Evolutionary conservation across 2,329 filamentous ascomycete species (phyloP).

Genomic region (Graphilbum ipis-grandicollis): DNA sequence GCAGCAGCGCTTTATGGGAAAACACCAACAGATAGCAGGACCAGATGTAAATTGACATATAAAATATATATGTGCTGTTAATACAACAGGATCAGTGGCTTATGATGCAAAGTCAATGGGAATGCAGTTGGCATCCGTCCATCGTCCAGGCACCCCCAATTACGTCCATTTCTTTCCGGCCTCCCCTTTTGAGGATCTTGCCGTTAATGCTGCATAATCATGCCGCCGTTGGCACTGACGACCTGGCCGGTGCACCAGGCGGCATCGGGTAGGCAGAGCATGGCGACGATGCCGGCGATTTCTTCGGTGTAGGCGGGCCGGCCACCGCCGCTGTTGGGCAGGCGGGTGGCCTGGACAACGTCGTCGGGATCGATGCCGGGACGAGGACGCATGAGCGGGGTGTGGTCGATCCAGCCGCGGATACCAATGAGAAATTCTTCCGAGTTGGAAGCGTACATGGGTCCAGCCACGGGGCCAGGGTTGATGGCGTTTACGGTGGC

Average conservation of each 20-base stretch:
- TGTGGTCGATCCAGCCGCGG: constrained; percentile 24
- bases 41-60: too few relatives aligned
- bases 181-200: too few relatives aligned
- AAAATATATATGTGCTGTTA: too few relatives aligned
- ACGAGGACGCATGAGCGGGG: constrained; percentile 46
- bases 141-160: too few relatives aligned
- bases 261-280: constrained; percentile 56
- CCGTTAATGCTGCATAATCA: constrained; percentile 22
- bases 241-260: constrained; percentile 67
- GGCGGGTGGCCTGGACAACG: constrained; percentile 35
- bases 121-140: too few relatives aligned
- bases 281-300: constrained; percentile 59
- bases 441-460: constrained; percentile 30
- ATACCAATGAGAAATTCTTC: constrained; percentile 24
- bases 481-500: constrained; percentile 40
- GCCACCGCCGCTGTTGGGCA: constrained; percentile 25
- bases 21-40: too few relatives aligned
- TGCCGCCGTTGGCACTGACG: constrained; percentile 65
- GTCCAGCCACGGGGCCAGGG: constrained; percentile 35
- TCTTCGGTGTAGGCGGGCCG: constrained; percentile 50
- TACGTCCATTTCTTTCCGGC: too few relatives aligned
- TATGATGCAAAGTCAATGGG: too few relatives aligned
- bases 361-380: constrained; percentile 43
- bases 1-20: too few relatives aligned
- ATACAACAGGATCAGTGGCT: too few relatives aligned